Evolutionary conservation across 768 basidiomycete species (phyloP), one percentile per base, ranked within the genome.

Genomic region (Phylloporus scabripes): DNA sequence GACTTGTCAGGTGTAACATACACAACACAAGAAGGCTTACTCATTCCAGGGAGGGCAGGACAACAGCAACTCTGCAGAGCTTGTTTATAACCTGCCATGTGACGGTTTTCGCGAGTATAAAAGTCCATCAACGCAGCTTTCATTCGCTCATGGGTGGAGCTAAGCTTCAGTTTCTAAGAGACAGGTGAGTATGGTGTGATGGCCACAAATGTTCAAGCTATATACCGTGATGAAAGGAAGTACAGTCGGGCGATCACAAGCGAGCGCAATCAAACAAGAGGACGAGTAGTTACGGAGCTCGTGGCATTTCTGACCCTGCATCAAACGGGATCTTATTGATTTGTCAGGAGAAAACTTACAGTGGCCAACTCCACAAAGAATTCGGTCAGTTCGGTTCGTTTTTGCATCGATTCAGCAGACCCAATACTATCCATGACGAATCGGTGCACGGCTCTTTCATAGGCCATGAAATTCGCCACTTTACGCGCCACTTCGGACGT

Each of bases 331-430:
- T 11, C 7, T n/a, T 33, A 1, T 32, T 10, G 17, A 11, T 49
- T 9, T 17, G 23, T 42, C 26, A 38, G n/a, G n/a, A 41, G 17
- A 43, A 41, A 21, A 32, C 58, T 49, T 50, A 79, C 77, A 11
- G 54, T 63, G 18, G 77, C 73, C 40, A 77, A 52, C 45, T 77
- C 73, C 21, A 77, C 41, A 70, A 77, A 76, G 51, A 77, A 72
- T 37, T 65, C 66, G 0, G 74, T 55, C 18, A 72, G 50, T 38
- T 60, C 54, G 9, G 37, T 51, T 29, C 61, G 67, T 37, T 43
- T 49, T 38, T 55, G 57, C 10, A 45, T 17, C 18, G 65, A 59
- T 21, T 46, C 39, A 9, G 60, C 59, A n/a, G 56, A 52, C 17
- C 59, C 60, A n/a, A 69, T 60, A 7, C 54, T 47, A 42, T 65